Percentiles rank a stretch among this genome's conserved stretches.
phyloP scores from a whole-genome alignment of 1,284 basidiomycete genomes.

The Cryptococcus wingfieldii region DNA sequence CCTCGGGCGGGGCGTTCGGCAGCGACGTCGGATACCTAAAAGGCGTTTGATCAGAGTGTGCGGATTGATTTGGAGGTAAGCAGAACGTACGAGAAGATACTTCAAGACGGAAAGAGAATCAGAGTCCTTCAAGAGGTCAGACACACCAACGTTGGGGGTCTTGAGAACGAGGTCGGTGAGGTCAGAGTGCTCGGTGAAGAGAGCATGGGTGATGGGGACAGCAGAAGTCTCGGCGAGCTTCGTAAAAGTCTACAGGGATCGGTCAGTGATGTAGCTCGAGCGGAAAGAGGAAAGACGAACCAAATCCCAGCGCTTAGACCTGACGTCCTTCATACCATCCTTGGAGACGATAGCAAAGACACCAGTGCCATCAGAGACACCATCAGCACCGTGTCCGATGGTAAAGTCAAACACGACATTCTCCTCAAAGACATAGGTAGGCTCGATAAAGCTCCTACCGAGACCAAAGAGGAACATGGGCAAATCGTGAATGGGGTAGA shows the following conservation, averaged over 20 bases:
- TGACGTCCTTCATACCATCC: conserved; percentile 64
- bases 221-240: conserved; percentile 34
- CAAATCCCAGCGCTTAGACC: conserved; percentile 74
- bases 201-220: conserved; percentile 54
- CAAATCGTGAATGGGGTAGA: conserved; percentile 79
- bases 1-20: conserved; percentile 58
- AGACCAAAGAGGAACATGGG: conserved; percentile 56
- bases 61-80: conserved; percentile 36
- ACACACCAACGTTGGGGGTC: conserved; percentile 57
- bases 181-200: conserved; percentile 72
- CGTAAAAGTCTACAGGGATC: conserved; percentile 37
- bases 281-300: conserved; percentile 53
- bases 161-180: conserved; percentile 74
- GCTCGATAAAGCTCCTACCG: conserved; percentile 62
- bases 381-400: conserved; percentile 55
- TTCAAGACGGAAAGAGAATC: conserved; percentile 55
- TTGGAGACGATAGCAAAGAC: conserved; percentile 81
- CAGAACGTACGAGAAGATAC: conserved; percentile 66
- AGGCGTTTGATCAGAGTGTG: not conserved
- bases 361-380: conserved; percentile 56
- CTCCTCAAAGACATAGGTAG: conserved; percentile 60
- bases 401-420: conserved; percentile 63
- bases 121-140: conserved; percentile 60
- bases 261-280: not conserved
- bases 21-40: conserved; percentile 75